phyloP scores from a whole-genome alignment of 108 stramenopile genomes.

The Cylindrotheca closterium region DNA sequence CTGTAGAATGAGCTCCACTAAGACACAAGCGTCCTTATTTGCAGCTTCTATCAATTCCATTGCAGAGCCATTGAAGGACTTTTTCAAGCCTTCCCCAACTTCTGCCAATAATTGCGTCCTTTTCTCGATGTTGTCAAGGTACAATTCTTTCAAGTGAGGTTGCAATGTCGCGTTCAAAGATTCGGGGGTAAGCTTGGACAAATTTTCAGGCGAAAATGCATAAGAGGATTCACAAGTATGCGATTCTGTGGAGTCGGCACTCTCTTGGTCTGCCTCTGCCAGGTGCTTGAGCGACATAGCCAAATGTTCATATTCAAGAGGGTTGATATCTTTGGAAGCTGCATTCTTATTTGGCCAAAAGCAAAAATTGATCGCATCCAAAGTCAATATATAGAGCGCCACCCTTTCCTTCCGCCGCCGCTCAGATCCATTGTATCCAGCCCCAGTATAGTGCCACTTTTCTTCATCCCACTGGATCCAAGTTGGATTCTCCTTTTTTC shows the following conservation, averaged over 20 bases:
- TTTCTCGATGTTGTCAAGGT: slow-evolving; percentile 54
- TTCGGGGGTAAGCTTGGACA: slow-evolving; percentile 48
- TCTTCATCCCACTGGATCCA: slow-evolving; percentile 81
- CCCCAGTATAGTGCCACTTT: slow-evolving; percentile 83
- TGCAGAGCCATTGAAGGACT: slow-evolving; percentile 58
- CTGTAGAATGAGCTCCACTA: slow-evolving; percentile 56
- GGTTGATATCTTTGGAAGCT: slow-evolving; percentile 27
- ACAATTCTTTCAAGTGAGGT: slow-evolving; percentile 41
- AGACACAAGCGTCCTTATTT: slow-evolving; percentile 46
- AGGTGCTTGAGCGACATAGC: slow-evolving; percentile 74
- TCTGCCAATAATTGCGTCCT: slow-evolving; percentile 74
- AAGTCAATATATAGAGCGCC: slow-evolving; percentile 77
- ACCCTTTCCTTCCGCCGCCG: slow-evolving; percentile 59
- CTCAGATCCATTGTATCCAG: slow-evolving; percentile 26
- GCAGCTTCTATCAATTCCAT: slow-evolving; percentile 56
- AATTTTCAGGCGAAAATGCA: slow-evolving; percentile 54
- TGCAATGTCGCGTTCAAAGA: slow-evolving; percentile 40
- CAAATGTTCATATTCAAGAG: slow-evolving; percentile 86
- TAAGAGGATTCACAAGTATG: slow-evolving; percentile 20
- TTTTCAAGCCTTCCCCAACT: slow-evolving; percentile 57
- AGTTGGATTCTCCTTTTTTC: background rate
- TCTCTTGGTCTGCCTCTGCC: slow-evolving; percentile 66
- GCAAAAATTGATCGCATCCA: slow-evolving; percentile 96
- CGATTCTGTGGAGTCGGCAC: background rate
- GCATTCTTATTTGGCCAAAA: slow-evolving; percentile 75